Evolutionary conservation across 2,329 filamentous ascomycete species (phyloP).

Genomic region (Phyllosticta citribraziliensis): DNA sequence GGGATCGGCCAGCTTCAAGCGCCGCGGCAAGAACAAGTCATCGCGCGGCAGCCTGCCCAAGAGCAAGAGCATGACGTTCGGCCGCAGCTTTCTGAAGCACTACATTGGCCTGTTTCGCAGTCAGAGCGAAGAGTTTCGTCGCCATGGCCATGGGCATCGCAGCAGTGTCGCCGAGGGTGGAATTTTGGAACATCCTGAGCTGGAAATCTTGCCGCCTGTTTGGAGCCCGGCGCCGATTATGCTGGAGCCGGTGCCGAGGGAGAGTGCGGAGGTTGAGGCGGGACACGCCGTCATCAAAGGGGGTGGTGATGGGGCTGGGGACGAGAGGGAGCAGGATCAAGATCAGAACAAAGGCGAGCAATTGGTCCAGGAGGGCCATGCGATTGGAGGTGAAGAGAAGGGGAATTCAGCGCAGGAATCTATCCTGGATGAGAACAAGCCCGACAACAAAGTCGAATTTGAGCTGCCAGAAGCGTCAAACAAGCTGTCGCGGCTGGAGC

Average conservation of each 20-base stretch:
- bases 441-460: background rate
- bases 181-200: conserved; percentile 35
- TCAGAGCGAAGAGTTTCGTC: conserved; percentile 28
- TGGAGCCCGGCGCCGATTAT: conserved; percentile 9
- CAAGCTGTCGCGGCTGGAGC: background rate
- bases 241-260: background rate
- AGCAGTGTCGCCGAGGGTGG: conserved; percentile 34
- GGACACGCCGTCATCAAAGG: background rate
- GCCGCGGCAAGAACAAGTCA: conserved; percentile 3
- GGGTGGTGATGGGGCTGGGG: background rate
- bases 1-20: background rate
- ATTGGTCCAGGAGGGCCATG: background rate
- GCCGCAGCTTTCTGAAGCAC: conserved; percentile 32
- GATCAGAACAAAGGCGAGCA: background rate
- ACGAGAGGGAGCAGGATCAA: background rate
- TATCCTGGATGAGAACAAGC: background rate
- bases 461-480: background rate
- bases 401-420: background rate
- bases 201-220: conserved; percentile 35
- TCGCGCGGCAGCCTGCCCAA: conserved; percentile 15
- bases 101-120: conserved; percentile 35
- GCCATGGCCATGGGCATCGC: conserved; percentile 34
- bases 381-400: background rate
- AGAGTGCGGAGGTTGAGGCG: background rate
- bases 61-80: conserved; percentile 33